Evolutionary conservation across 2,329 filamentous ascomycete genomes (phyloP).

Genomic region (Nemania sp.): DNA sequence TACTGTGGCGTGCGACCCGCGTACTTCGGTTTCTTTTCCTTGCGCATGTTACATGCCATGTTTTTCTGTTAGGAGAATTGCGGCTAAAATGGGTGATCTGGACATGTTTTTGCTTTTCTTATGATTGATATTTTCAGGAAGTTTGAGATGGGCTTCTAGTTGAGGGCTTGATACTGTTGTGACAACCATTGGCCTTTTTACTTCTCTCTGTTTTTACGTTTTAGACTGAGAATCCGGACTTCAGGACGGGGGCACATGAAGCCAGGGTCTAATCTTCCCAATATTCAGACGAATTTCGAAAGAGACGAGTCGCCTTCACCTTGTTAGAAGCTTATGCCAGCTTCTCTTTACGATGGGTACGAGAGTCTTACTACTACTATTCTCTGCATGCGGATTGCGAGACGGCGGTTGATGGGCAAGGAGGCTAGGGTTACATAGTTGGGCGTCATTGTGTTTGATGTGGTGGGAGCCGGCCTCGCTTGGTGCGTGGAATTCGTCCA

Average conservation of each 20-base stretch:
- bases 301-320: slow-evolving; percentile 11
- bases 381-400: slow-evolving; percentile 24
- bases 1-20: no score
- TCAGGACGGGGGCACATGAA: slow-evolving; percentile 11
- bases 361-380: slow-evolving; percentile 26
- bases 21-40: background rate
- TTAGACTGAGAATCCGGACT: slow-evolving; percentile 21
- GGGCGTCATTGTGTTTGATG: background rate
- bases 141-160: background rate
- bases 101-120: background rate
- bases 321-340: slow-evolving; percentile 12
- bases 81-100: slow-evolving; percentile 8
- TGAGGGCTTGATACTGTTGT: no score
- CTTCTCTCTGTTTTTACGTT: slow-evolving; percentile 13
- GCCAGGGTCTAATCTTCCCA: slow-evolving; percentile 18
- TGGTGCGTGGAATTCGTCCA: background rate
- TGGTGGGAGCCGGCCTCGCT: background rate
- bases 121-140: background rate
- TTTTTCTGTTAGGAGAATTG: background rate
- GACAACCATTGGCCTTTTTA: no score
- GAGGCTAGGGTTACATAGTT: slow-evolving; percentile 3
- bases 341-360: slow-evolving; percentile 37
- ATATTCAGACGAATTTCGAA: slow-evolving; percentile 1
- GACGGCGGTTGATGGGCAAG: slow-evolving; percentile 8
- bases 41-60: background rate